phyloP scores from a whole-genome alignment of 2,329 filamentous ascomycete genomes.

The Trichoderma breve region DNA sequence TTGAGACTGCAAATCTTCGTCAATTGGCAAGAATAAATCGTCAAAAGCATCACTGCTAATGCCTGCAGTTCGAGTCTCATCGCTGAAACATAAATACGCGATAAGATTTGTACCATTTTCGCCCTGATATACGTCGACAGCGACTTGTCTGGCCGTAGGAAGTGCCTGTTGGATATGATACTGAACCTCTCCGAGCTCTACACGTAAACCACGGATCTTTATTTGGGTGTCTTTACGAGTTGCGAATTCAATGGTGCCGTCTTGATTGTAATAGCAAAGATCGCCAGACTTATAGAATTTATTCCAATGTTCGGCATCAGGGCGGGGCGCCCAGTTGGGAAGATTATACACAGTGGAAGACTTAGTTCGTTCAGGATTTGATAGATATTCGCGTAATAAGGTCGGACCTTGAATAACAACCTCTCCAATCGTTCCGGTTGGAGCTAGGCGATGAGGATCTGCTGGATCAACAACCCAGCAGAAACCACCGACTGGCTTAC shows the following conservation, averaged over 20 bases:
- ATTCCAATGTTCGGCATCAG: conserved; percentile 12
- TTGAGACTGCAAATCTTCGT: background rate
- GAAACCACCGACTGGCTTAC: conserved; percentile 17
- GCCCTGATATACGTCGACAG: conserved; percentile 10
- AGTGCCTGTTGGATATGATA: conserved; percentile 13
- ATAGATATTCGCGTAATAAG: conserved; percentile 8
- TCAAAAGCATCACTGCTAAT: background rate
- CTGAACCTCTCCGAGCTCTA: conserved; percentile 17
- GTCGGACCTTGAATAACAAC: conserved; percentile 18
- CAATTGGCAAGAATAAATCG: background rate
- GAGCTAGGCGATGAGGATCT: conserved; percentile 3
- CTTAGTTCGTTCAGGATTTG: conserved; percentile 12
- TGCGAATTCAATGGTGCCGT: conserved; percentile 17
- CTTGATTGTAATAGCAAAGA: conserved; percentile 39
- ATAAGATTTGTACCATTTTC: conserved; percentile 5
- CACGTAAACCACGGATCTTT: conserved; percentile 17
- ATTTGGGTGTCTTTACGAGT: conserved; percentile 17
- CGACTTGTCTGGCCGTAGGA: background rate
- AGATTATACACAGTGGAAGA: background rate
- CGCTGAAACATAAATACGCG: conserved; percentile 9
- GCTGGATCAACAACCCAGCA: conserved; percentile 18
- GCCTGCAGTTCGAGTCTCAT: conserved; percentile 4
- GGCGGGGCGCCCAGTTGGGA: conserved; percentile 34
- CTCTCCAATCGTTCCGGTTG: conserved; percentile 9
- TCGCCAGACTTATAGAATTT: conserved; percentile 47